phyloP scores from a whole-genome alignment of 2,329 filamentous ascomycete species.

The Penicillium sp. region DNA sequence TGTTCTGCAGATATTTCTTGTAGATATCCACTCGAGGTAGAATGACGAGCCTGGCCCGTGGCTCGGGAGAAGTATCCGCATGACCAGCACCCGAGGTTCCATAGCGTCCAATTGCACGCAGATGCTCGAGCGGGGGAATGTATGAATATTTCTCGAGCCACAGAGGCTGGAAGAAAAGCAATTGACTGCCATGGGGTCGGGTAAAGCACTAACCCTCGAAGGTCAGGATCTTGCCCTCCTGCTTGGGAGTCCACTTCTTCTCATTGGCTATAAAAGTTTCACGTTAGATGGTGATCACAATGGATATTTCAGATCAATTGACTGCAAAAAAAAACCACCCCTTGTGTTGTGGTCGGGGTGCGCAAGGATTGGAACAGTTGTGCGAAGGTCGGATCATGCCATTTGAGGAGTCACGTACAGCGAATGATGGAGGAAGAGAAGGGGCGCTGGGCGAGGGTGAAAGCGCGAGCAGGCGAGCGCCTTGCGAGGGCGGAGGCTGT shows the following conservation, averaged over 20 bases:
- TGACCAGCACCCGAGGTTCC: conserved; percentile 11
- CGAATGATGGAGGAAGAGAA: conserved; percentile 47
- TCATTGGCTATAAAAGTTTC: conserved; percentile 31
- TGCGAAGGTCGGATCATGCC: conserved; percentile 26
- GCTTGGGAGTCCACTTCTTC: conserved; percentile 42
- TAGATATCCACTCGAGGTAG: not conserved
- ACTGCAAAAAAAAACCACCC: conserved; percentile 8
- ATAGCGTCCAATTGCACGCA: conserved; percentile 12
- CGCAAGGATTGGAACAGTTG: conserved; percentile 19
- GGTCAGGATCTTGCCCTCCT: conserved; percentile 44
- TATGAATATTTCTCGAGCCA: not conserved
- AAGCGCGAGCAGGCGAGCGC: conserved; percentile 44
- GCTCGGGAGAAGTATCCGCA: conserved; percentile 11
- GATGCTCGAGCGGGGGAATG: not conserved
- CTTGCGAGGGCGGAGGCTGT: conserved; percentile 47
- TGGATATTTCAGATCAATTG: not conserved
- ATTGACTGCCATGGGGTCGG: conserved; percentile 13
- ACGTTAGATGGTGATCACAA: conserved; percentile 24
- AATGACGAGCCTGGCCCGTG: conserved; percentile 5
- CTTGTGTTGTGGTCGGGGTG: conserved; percentile 26
- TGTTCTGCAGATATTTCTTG: not conserved
- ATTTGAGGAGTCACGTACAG: conserved; percentile 42
- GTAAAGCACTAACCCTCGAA: conserved; percentile 43
- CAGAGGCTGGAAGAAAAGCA: conserved; percentile 10
- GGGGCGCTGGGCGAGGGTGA: conserved; percentile 41